phyloP scores from a whole-genome alignment of 176 grass and related monocot species.

The Chrysopogon serrulatus region DNA sequence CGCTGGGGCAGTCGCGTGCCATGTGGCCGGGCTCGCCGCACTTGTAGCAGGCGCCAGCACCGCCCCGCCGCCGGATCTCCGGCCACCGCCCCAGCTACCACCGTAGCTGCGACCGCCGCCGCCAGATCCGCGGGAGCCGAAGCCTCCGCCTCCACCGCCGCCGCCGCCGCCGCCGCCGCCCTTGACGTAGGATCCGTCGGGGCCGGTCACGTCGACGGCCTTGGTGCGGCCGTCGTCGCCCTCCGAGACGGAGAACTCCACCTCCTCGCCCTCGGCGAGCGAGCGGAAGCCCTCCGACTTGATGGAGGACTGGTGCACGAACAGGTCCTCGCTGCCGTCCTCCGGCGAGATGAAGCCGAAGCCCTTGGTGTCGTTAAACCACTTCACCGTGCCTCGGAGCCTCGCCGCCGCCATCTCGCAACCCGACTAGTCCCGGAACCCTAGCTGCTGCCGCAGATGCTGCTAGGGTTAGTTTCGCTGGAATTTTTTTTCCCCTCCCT shows the following conservation, averaged over 20 bases:
- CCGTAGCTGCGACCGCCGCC: slow-evolving; percentile 39
- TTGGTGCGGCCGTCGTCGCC: slow-evolving; percentile 82
- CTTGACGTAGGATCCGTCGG: slow-evolving; percentile 80
- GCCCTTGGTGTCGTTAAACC: slow-evolving; percentile 96
- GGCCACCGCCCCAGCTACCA: slow-evolving; percentile 29
- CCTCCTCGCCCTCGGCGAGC: slow-evolving; percentile 74
- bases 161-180: slow-evolving; percentile 39
- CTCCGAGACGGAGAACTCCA: slow-evolving; percentile 61
- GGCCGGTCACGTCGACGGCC: slow-evolving; percentile 92
- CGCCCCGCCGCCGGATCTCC: slow-evolving; percentile 44
- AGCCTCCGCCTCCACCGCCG: slow-evolving; percentile 2
- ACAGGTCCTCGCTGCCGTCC: slow-evolving; percentile 84
- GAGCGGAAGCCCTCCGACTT: slow-evolving; percentile 84
- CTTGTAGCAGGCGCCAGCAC: slow-evolving; percentile 28
- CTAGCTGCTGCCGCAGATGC: not conserved
- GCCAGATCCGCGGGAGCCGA: slow-evolving; percentile 37
- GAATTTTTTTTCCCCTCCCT: not conserved
- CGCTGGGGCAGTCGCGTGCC: slow-evolving; percentile 36
- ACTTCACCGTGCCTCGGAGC: slow-evolving; percentile 72
- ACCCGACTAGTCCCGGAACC: too few relatives aligned
- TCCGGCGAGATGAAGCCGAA: slow-evolving; percentile 93
- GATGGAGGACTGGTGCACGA: slow-evolving; percentile 96
- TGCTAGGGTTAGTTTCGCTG: slow-evolving; percentile 2
- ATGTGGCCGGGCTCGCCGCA: slow-evolving; percentile 53
- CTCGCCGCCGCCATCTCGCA: slow-evolving; percentile 50